Evolutionary conservation across 257 asterid genomes (phyloP).

Genomic region (Gentiana macrophylla): DNA sequence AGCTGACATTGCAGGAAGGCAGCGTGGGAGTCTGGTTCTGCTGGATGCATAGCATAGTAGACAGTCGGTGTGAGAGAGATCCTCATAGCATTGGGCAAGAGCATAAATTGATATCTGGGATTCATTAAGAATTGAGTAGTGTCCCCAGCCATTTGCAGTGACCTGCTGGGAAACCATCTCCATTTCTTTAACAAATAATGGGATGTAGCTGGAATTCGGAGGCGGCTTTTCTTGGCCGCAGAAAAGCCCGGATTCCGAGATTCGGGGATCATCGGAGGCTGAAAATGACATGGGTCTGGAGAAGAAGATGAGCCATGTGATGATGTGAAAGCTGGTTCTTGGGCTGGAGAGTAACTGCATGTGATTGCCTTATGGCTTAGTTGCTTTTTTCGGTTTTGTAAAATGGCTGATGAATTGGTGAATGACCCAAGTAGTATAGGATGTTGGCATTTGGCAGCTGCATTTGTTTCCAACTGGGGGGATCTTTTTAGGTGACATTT

Average conservation of each 20-base stretch:
- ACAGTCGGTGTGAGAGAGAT: constrained; percentile 58
- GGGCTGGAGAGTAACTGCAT: constrained; percentile 8
- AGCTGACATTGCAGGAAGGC: constrained; percentile 51
- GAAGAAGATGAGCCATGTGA: constrained; percentile 28
- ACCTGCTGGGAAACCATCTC: constrained; percentile 47
- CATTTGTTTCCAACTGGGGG: no score
- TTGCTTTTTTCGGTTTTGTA: neutral
- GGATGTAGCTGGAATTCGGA: constrained; percentile 31
- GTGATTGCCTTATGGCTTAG: neutral
- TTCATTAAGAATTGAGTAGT: constrained; percentile 9
- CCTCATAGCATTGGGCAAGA: constrained; percentile 56
- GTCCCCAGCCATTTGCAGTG: constrained; percentile 36
- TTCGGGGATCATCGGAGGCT: constrained; percentile 55
- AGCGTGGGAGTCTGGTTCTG: constrained; percentile 66
- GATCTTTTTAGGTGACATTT: no score
- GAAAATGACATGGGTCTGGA: constrained; percentile 3
- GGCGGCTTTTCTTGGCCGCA: constrained; percentile 35
- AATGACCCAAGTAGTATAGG: no score
- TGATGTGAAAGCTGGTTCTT: constrained; percentile 3
- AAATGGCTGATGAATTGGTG: neutral
- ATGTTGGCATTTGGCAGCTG: no score
- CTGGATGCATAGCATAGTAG: constrained; percentile 71
- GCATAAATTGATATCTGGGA: constrained; percentile 27
- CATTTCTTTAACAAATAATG: constrained; percentile 48
- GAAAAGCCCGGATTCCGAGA: constrained; percentile 44